Evolutionary conservation across 495 filamentous ascomycete genomes (phyloP), one percentile per base, ranked within the genome.

Genomic region (Hypoxylon fuscum): DNA sequence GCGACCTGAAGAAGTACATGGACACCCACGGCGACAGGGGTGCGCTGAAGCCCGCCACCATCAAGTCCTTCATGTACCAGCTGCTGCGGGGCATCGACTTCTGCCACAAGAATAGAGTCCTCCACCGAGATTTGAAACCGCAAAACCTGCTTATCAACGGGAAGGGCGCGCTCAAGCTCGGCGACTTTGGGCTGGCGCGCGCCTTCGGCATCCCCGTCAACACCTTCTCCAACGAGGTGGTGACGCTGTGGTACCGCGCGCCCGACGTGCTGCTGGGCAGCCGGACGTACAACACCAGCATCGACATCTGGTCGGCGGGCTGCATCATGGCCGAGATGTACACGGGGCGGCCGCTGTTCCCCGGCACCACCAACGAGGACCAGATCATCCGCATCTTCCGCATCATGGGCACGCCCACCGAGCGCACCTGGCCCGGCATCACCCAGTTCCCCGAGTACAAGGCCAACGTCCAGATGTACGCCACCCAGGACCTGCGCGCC

Each of bases 251-350:
- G 93, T 97, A 97, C 74, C 90, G 93, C 15, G 93, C 93, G 0
- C 93, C 93, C 1, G 93, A 97, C 64, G 93, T 97, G 31, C 85
- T 97, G 25, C 85, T 97, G 34, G 93, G 93, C 42, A 91, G 87
- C 60, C 79, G 93, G 56, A 96, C 94, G 32, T 97, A 97, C 75
- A 97, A 96, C 75, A 97, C 93, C 20, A 94, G 90, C 77, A 97
- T 97, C 77, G 93, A 97, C 69, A 97, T 97, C 77, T 97, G 93
- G 93, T 93, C 90, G 15, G 93, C 93, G 11, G 93, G 93, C 34
- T 97, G 93, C 74, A 97, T 97, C 80, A 97, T 97, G 93, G 94
- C 93, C 10, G 93, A 97, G 77, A 95, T 97, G 90, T 97, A 92
- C 75, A 96, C 92, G 0, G 94, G 93, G 10, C 86, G 94, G 2